Conservation (phyloP, 78 protist genomes). For the Dictyostelium intermedium region DNA sequence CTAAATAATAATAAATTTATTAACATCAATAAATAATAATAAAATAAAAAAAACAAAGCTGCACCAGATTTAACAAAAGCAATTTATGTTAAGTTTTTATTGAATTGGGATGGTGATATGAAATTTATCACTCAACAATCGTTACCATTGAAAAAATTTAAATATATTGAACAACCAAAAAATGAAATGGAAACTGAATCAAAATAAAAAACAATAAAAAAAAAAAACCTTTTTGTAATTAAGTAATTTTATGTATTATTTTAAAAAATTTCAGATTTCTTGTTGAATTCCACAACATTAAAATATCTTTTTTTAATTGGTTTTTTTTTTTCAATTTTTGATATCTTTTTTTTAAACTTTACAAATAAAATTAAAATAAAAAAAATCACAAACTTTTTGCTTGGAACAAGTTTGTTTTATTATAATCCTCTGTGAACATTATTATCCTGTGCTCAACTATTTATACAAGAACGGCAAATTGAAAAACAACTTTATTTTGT, state of each 20-base stretch:
- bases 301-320: neutral
- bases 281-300: neutral
- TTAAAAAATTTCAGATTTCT: neutral
- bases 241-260: no score
- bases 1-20: no score
- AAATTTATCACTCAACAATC: neutral
- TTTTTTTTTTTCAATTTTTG: no score
- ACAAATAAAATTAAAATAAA: no score
- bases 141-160: conserved; percentile 32
- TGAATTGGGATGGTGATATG: conserved; percentile 65
- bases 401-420: no score
- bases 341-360: no score
- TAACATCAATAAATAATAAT: no score
- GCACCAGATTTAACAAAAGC: conserved; percentile 55
- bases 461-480: no score
- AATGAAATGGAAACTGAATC: neutral
- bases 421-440: no score
- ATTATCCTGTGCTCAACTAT: no score
- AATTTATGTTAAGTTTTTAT: neutral
- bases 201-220: neutral
- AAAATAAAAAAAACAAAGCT: neutral
- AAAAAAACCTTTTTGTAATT: neutral
- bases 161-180: conserved; percentile 15
- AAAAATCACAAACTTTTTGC: no score
- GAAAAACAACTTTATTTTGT: no score